Evolutionary conservation across 257 asterid genomes (phyloP), one percentile per base, ranked within the genome.

Genomic region (Forsythia viridissima): DNA sequence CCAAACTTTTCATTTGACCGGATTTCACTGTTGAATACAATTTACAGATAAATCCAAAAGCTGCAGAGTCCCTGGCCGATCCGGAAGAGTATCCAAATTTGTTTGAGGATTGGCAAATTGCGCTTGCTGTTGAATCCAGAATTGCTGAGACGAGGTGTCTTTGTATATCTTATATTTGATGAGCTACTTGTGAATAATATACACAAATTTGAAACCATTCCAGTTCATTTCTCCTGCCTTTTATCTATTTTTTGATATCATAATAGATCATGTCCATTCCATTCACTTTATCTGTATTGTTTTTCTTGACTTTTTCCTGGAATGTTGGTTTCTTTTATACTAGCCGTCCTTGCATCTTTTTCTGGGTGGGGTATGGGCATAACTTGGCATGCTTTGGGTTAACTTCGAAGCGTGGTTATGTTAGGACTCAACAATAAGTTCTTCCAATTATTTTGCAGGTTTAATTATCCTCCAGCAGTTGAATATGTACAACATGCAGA

Each of bases 61-160:
- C 98, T 84, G 96, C 98, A 16, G 97, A 94, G 76, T 92, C 98
- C 78, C 90, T 94, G 83, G 98, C 97, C 72, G 97, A 94, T 84
- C 97, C 98, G 43, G 93, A 89, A 86, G 97, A 94, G 77, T 94
- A 94, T 80, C 90, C 98, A 67, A 94, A 94, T 85, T 81, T 94
- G 85, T 94, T 94, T 78, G 97, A 94, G 38, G 96, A 92, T 71
- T 94, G 98, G 98, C 97, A 94, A 89, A 85, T 94, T 70, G 98
- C 97, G 40, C 96, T 90, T 82, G 85, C 87, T 71, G 93, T 92
- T 76, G 97, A 94, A 88, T 79, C 92, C 75, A 92, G 88, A 85
- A 83, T 69, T 72, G 84, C 92, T 20, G 97, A 88, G 81, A 71
- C 92, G 59, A 92, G 70, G 70, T 63, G 38, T 9, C 38, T 88